Evolutionary conservation across 1,284 basidiomycete species (phyloP).

Genomic region (Chiua sp.): DNA sequence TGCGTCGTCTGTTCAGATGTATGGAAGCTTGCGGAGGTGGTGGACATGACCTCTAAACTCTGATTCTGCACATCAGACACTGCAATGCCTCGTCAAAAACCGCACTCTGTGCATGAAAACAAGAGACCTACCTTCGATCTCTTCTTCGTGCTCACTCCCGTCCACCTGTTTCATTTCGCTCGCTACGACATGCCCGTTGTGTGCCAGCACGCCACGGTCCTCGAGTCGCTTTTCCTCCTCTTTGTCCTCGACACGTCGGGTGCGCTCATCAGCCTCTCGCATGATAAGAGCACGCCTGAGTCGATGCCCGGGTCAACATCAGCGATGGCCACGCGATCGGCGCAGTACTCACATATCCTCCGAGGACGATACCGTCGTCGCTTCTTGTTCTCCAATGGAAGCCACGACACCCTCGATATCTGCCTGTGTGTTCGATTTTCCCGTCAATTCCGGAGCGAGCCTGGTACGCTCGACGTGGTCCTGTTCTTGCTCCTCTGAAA

Average conservation of each 20-base stretch:
- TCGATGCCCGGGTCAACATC: background rate
- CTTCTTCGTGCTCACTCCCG: background rate
- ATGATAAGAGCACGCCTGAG: background rate
- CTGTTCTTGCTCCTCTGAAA: background rate
- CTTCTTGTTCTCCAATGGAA: background rate
- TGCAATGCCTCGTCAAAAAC: background rate
- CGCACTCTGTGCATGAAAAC: too few species aligned
- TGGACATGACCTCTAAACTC: background rate
- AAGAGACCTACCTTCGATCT: background rate
- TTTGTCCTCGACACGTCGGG: background rate
- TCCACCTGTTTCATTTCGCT: background rate
- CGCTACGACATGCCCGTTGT: background rate
- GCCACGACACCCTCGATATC: background rate
- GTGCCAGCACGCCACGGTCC: background rate
- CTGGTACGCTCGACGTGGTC: background rate
- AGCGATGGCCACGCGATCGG: background rate
- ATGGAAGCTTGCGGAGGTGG: background rate
- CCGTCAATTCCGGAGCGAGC: background rate
- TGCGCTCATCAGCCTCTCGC: background rate
- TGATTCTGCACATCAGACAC: background rate
- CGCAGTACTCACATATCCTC: constrained; percentile 4
- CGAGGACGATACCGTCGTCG: background rate
- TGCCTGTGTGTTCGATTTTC: background rate
- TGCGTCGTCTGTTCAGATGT: background rate
- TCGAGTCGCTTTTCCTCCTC: background rate